Evolutionary conservation across 129 eudicot genomes (phyloP), one percentile per base, ranked within the genome.

Genomic region (Rutidosis leptorrhynchoides): DNA sequence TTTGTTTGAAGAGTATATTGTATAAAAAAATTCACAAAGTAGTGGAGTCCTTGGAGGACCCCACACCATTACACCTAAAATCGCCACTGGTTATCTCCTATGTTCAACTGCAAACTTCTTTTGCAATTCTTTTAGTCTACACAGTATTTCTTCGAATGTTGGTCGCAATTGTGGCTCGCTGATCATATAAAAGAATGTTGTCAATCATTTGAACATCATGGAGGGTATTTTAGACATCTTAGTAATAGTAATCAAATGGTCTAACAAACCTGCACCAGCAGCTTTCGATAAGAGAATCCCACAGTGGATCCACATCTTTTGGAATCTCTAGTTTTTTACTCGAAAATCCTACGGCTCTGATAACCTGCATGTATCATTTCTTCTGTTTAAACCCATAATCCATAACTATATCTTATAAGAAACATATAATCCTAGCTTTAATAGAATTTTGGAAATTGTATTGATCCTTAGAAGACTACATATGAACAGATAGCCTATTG

Each of bases 331-430:
- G 76, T 52, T 83, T 81, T 68, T 79, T 85, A 69, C 84, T 74
- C 95, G 84, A 86, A 74, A 87, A 90, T 26, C 95, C 95, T 60
- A 90, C 97, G 2, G 95, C 92, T 69, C 85, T 95, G 60, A 87
- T 82, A 45, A 90, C 95, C 97, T 90, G 73, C 4, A 29, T 3
- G 33, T 29, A 29, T 29, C 32, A 3, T 29, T 29, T 4, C n/a
- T 29, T 29, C 32, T 29, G n/a, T n/a, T n/a, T n/a, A n/a, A n/a
- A n/a, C n/a, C n/a, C n/a, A n/a, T n/a, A n/a, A n/a, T n/a, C n/a
- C n/a, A n/a, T n/a, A n/a, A n/a, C n/a, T n/a, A n/a, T n/a, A n/a
- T n/a, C n/a, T n/a, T n/a, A n/a, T n/a, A n/a, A 29, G 5, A 5
- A 30, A 30, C 37, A 30, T 1, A 5, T 30, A 30, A 30, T 30